Evolutionary conservation across 768 basidiomycete species (phyloP), one percentile per base, ranked within the genome.

Genomic region (Mycena haematopus): DNA sequence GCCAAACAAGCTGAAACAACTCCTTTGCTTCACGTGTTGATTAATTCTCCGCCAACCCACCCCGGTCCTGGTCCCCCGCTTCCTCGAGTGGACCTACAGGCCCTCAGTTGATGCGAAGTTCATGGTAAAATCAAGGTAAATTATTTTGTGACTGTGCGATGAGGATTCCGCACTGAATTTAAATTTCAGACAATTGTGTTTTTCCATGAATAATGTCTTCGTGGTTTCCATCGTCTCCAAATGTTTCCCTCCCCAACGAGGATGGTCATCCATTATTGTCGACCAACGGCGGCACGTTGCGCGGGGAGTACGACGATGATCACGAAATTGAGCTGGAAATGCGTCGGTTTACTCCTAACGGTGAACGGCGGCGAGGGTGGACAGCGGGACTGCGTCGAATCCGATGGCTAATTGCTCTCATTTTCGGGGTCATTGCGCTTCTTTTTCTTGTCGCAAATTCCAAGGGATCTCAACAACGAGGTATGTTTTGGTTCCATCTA

Each of bases 301-400:
- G 29, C 29, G 29, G 4, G 29, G 29, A 31, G n/a, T n/a, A 44
- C n/a, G 58, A 66, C n/a, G 64, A 65, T 25, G 65, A 66, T 19
- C 31, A 55, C 9, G 65, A 53, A 38, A 60, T 63, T 24, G 58
- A 63, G 56, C 61, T 56, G 1, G 65, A 66, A 50, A 63, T 66
- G 65, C 27, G 58, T 21, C 53, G 55, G 3, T 67, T 63, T 40
- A 54, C 62, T 10, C 42, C 42, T 5, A 49, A 61, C 2, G 65
- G 56, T 31, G 56, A 33, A 24, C 53, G 25, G 11, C 63, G 40
- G 6, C 63, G 33, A 6, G 44, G 58, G 13, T 53, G 52, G 50
- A 35, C 36, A 19, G 46, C 6, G 10, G 3, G 40, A 21, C 22
- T 63, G n/a, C 36, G 52, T 1, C 53, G 56, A 0, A 21, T 25